These are phyloP conservation scores for Capsicum rhomboideum DNA, from an alignment of 257 asterid species.

Conservation along the genomic window DNA sequence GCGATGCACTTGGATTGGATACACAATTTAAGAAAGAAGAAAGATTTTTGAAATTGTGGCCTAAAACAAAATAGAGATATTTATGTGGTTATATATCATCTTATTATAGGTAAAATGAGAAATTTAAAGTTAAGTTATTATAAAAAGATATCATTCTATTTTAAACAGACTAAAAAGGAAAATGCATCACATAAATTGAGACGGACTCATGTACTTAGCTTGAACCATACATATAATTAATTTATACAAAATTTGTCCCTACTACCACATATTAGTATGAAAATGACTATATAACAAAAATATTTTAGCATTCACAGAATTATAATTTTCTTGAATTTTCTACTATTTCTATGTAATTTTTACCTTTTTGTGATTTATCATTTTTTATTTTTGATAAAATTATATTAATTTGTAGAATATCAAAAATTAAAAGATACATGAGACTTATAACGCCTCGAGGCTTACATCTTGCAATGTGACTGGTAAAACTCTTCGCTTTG, in stretches of 20 bases:
- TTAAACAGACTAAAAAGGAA: neutral
- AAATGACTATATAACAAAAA: too few species aligned
- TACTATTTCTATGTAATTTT: neutral
- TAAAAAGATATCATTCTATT: neutral
- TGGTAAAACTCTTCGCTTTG: neutral
- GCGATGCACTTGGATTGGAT: neutral
- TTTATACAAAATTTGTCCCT: too few species aligned
- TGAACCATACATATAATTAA: too few species aligned
- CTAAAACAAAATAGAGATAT: neutral
- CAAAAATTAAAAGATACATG: neutral
- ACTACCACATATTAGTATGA: too few species aligned
- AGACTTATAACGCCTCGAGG: neutral
- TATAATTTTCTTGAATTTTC: neutral
- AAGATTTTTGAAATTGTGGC: neutral
- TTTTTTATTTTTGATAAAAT: neutral
- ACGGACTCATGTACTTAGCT: too few species aligned
- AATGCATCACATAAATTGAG: too few species aligned
- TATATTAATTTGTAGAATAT: neutral
- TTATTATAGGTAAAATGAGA: neutral
- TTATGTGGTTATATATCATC: neutral
- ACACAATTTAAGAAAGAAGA: neutral
- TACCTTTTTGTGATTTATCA: neutral
- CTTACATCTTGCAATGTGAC: neutral
- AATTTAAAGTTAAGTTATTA: neutral
- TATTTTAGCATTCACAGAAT: too few species aligned